Evolutionary conservation across 2,329 filamentous ascomycete genomes (phyloP).

Genomic region (Hypoxylon sp.): DNA sequence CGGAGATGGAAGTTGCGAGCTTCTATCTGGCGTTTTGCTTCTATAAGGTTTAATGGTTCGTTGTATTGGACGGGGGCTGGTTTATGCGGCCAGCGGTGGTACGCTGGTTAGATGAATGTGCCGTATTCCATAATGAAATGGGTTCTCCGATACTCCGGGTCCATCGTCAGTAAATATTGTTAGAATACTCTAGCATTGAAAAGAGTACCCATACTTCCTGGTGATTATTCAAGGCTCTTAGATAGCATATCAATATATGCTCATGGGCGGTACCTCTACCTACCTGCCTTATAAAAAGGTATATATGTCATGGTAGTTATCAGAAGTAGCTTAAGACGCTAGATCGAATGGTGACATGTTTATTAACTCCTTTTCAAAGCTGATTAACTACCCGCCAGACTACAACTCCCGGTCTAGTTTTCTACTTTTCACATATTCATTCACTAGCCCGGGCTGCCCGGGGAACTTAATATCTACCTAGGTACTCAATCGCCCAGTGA

Average conservation of each 20-base stretch:
- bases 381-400: not conserved
- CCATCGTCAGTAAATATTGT: not conserved
- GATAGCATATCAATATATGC: constrained; percentile 12
- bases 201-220: not conserved
- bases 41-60: constrained; percentile 82
- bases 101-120: not conserved
- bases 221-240: not conserved
- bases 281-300: not conserved
- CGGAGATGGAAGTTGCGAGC: constrained; percentile 92
- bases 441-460: no score
- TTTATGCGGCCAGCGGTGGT: not conserved
- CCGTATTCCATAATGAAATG: not conserved
- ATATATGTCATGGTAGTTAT: not conserved
- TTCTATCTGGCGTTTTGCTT: constrained; percentile 98
- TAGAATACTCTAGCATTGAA: not conserved
- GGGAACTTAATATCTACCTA: no score
- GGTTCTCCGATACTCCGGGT: not conserved
- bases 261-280: not conserved
- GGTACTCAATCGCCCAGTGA: no score
- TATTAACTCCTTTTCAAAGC: not conserved
- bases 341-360: not conserved
- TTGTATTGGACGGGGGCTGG: not conserved
- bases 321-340: not conserved
- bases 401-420: not conserved
- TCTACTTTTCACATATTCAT: not conserved